Evolutionary conservation across 352 stramenopile species (phyloP), one percentile per base, ranked within the genome.

Genomic region (Hyaloperonospora arabidopsidis): DNA sequence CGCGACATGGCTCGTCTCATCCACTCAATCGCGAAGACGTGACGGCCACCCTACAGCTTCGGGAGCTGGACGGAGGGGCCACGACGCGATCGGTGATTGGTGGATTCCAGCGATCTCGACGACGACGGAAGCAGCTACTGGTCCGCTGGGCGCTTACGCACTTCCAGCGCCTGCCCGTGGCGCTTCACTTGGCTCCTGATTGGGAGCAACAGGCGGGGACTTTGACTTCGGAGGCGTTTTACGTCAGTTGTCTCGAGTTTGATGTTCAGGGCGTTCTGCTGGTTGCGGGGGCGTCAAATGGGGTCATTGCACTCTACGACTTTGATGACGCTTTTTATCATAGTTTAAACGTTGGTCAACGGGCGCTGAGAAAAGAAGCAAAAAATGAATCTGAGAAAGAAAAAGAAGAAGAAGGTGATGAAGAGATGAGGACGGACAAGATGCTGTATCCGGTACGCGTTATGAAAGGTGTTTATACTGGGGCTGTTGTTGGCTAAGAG

Each of bases 321-420:
- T 92, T 87, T 54, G 81, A 92, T 58, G 79, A 87, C 44, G 63
- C 86, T 28, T 87, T 82, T 23, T 65, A 86, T 47, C 72, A 63
- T 35, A 80, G 57, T 41, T 62, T 89, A 18, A 87, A 86, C 35
- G 39, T 81, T 5, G 64, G 59, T 34, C 74, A 84, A 39, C 46
- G 54, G 46, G 57, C 81, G 49, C 23, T 36, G 14, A 53, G 34
- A 8, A 18, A 29, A 10, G 11, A 49, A 13, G 22, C n/a, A n/a
- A n/a, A 5, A 49, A 36, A 49, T 41, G 38, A 21, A 19, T 22
- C 38, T 11, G 15, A 22, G 1, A 18, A 18, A 21, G 34, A 22
- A 17, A 23, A 45, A 25, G 18, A 41, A 0, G 18, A 23, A 1
- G 35, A 52, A 5, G 22, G 0, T 52, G 32, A 21, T 29, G 50